These are phyloP conservation scores for Rhododendron vialii DNA, from an alignment of 148 eudicot species.

Conservation along the genomic window DNA sequence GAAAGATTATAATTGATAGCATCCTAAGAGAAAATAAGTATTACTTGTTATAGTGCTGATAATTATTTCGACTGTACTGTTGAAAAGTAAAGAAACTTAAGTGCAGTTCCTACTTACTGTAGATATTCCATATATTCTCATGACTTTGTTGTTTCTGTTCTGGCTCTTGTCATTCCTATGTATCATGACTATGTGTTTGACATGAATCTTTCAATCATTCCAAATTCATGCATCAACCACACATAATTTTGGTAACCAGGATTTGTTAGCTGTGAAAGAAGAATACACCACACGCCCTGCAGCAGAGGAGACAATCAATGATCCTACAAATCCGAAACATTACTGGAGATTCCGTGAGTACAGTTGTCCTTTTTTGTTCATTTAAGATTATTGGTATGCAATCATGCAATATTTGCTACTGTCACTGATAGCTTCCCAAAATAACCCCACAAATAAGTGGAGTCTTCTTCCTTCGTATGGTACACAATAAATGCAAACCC, in stretches of 20 bases:
- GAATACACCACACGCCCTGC: conserved; percentile 86
- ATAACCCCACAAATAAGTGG: background rate
- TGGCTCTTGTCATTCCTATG: background rate
- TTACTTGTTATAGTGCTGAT: background rate
- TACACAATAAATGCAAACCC: background rate
- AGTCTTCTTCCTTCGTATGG: background rate
- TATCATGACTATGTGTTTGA: background rate
- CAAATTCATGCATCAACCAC: background rate
- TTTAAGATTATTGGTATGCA: background rate
- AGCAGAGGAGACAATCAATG: conserved; percentile 87
- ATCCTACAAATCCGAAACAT: conserved; percentile 96
- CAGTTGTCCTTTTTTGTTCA: background rate
- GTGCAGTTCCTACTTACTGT: background rate
- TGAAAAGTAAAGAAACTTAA: background rate
- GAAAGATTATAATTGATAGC: background rate
- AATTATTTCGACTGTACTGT: background rate
- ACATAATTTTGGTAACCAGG: conserved; percentile 33
- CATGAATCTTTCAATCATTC: background rate
- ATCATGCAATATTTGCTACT: background rate
- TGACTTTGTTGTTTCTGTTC: background rate
- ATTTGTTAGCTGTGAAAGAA: conserved; percentile 78
- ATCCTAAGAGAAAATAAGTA: background rate
- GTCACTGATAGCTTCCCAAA: background rate
- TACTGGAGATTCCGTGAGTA: conserved; percentile 94
- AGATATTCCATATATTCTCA: background rate